Evolutionary conservation across 495 filamentous ascomycete species (phyloP).

Genomic region (Penicillium macrosclerotiorum): DNA sequence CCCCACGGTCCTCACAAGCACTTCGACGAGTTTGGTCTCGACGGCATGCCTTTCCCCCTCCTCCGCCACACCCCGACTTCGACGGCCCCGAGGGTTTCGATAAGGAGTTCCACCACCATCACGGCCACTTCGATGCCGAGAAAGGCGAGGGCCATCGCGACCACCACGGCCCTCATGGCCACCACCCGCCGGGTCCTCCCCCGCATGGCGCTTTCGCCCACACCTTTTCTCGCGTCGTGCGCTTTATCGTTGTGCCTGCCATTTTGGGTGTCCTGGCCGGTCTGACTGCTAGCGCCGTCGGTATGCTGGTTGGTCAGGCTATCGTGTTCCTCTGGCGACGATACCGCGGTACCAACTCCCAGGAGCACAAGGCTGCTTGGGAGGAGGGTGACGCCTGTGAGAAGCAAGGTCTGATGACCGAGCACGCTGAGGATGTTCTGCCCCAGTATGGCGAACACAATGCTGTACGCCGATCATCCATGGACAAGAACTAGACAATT

Average conservation of each 20-base stretch:
- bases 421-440: conserved; percentile 36
- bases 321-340: conserved; percentile 51
- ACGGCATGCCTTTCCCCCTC: conserved; percentile 15
- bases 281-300: conserved; percentile 49
- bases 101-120: conserved; percentile 9
- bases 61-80: too few relatives aligned
- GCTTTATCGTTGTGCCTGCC: conserved; percentile 49
- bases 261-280: conserved; percentile 49
- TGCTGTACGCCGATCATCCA: conserved; percentile 15
- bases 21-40: conserved; percentile 8
- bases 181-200: conserved; percentile 14
- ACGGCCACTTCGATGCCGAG: conserved; percentile 12
- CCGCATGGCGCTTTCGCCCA: conserved; percentile 41
- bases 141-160: conserved; percentile 23
- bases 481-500: conserved; percentile 34
- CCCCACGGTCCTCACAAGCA: conserved; percentile 14
- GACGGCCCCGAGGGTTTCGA: conserved; percentile 10
- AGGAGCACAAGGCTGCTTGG: conserved; percentile 29
- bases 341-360: conserved; percentile 32
- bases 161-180: conserved; percentile 22
- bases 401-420: conserved; percentile 42
- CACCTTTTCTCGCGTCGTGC: conserved; percentile 44
- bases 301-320: conserved; percentile 52
- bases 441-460: conserved; percentile 30
- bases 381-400: conserved; percentile 37